Base-by-base conservation (phyloP, 371 early-diverging fungal genomes). In the Haplosporangium sp. region DNA sequence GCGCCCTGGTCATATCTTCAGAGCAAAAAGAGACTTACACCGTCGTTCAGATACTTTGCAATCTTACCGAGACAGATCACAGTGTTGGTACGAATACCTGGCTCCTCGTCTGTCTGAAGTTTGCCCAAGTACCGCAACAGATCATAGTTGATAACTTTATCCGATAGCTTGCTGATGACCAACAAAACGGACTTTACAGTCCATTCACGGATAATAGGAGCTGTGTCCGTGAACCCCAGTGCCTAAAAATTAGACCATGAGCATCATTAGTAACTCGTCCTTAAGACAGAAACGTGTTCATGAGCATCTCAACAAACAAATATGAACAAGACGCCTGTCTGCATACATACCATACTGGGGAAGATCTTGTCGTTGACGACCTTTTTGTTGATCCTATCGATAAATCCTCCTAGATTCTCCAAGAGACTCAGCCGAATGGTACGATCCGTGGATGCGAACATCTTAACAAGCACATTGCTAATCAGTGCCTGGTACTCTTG, bases 71-170 rank as follows among this genome's bases (percentile, higher is more conserved):
- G 74, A 71, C 97, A 97, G 47, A 98, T 94, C 10, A 95, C 92
- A 13, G 96, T 92, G 69, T 98, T 98, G 64, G 99, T 95, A 42
- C 99, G 86, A 70, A 98, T 98, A 1, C 97, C 97, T 0, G 99
- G 96, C 67, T 97, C 96, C 36, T 91, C 88, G 81, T 98, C 99
- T 57, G 89, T 89, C 55, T 96, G 95, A 6, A 95, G 82, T 59
- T 95, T 95, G 36, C 94, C 95, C 6, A 98, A 82, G 62, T 94
- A 91, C 55, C 92, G 84, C 38, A 98, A 61, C 1, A 98, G 79
- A 55, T 97, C 96, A 65, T 92, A 90, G 72, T 98, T 97, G 67
- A 96, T 88, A 21, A 89, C 86, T 43, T 89, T 85, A 20, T 93
- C 91, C 36, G 85, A 86, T 12, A 96, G 81, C 85, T 93, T 76